These are phyloP conservation scores for Ceratorhiza oryzae-sativae DNA, from an alignment of 1,284 basidiomycete species.

Conservation along the genomic window DNA sequence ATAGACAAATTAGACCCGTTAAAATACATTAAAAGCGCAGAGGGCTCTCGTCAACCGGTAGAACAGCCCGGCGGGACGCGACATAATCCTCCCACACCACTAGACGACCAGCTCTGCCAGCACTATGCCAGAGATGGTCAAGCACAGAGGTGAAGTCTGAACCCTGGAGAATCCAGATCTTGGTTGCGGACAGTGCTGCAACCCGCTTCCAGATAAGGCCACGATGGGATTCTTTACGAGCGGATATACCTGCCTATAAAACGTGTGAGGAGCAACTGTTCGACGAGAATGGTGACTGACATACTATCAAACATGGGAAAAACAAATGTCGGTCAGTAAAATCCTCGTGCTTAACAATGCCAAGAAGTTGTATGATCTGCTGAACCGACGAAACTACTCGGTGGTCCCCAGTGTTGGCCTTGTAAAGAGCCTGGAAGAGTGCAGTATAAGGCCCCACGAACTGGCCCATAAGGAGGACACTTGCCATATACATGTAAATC, in stretches of 20 bases:
- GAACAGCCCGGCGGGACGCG: constrained; percentile 1
- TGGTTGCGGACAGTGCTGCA: background rate
- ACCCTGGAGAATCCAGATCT: constrained; percentile 23
- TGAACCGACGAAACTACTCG: constrained; percentile 15
- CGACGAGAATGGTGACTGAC: background rate
- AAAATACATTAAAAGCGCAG: too few species aligned
- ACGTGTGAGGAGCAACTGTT: background rate
- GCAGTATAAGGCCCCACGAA: background rate
- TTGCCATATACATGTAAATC: constrained; percentile 26
- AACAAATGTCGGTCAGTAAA: constrained; percentile 25
- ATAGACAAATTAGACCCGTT: too few species aligned
- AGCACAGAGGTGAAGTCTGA: constrained; percentile 17
- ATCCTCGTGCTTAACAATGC: background rate
- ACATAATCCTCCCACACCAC: constrained; percentile 28
- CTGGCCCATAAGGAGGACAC: background rate
- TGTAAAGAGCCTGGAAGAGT: background rate
- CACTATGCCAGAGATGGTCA: constrained; percentile 31
- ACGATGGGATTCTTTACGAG: constrained; percentile 11
- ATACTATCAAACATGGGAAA: constrained; percentile 12
- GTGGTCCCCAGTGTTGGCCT: constrained; percentile 12
- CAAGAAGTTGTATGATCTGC: constrained; percentile 22
- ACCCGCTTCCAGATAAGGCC: background rate
- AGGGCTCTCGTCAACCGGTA: constrained; percentile 9
- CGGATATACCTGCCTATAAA: constrained; percentile 6
- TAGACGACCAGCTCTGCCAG: background rate